These are phyloP conservation scores for Trichoderma sp. DNA, from an alignment of 2,329 filamentous ascomycete species.

Conservation along the genomic window DNA sequence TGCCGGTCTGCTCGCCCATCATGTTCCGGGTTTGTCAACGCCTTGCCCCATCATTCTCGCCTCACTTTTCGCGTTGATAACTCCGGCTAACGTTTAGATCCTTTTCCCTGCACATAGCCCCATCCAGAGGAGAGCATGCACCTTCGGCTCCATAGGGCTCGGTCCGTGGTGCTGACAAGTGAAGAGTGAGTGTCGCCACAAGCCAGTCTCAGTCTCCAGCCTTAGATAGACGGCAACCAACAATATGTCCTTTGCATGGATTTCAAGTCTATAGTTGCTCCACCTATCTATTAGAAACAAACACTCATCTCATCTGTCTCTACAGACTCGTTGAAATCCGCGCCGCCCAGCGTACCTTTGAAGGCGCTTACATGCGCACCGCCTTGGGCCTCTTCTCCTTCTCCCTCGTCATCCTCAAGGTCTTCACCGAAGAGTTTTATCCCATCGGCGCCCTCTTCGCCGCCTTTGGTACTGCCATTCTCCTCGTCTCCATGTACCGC, in stretches of 20 bases:
- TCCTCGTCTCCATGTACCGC: constrained; percentile 79
- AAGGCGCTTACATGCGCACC: constrained; percentile 94
- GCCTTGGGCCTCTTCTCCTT: constrained; percentile 95
- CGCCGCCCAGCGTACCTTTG: constrained; percentile 92
- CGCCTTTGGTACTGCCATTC: constrained; percentile 80
- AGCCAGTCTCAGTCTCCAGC: background rate
- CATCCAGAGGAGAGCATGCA: constrained; percentile 72
- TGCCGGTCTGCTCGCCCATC: background rate
- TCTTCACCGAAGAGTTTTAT: constrained; percentile 97
- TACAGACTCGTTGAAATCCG: constrained; percentile 84
- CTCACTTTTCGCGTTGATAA: background rate
- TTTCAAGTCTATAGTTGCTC: background rate
- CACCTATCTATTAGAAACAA: background rate
- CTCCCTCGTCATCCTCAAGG: constrained; percentile 82
- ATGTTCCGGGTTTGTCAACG: constrained; percentile 24
- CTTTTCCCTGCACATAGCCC: constrained; percentile 39
- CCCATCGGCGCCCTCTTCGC: constrained; percentile 94
- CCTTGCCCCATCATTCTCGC: background rate
- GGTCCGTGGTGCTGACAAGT: constrained; percentile 75
- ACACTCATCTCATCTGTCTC: background rate
- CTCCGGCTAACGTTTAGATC: background rate
- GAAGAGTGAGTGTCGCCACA: constrained; percentile 59
- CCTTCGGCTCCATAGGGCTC: constrained; percentile 77
- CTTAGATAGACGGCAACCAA: background rate
- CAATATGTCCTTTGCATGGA: background rate